Evolutionary conservation across 345 rosid species (phyloP).

Genomic region (Salix caprea): DNA sequence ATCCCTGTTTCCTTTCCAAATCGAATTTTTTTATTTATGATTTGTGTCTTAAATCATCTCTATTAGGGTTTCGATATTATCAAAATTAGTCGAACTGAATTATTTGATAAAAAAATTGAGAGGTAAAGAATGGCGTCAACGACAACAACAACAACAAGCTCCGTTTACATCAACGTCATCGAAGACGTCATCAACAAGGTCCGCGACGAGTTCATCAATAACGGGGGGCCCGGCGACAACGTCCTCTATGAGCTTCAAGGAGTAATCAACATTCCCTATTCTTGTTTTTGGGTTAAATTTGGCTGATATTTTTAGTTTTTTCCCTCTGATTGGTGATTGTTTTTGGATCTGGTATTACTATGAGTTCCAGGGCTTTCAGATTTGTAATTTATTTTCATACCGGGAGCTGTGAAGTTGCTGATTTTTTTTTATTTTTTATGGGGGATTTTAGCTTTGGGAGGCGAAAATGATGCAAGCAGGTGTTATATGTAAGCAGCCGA

Average conservation of each 20-base stretch:
- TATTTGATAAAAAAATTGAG: background rate
- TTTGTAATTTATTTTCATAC: conserved; percentile 3
- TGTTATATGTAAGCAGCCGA: conserved; percentile 49
- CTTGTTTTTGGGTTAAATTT: background rate
- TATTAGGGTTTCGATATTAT: background rate
- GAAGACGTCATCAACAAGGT: conserved; percentile 89
- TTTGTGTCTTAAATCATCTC: background rate
- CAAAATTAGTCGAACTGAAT: background rate
- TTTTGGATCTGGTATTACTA: conserved; percentile 28
- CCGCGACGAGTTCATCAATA: conserved; percentile 78
- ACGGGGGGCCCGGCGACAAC: conserved; percentile 81
- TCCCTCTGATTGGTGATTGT: background rate
- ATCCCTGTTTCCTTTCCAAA: background rate
- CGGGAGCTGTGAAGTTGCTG: conserved; percentile 10
- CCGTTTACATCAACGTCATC: conserved; percentile 83
- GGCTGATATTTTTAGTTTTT: background rate
- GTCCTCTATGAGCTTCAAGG: conserved; percentile 89
- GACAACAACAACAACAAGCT: conserved; percentile 52
- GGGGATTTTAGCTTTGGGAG: conserved; percentile 70
- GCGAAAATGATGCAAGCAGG: conserved; percentile 93
- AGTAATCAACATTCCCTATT: conserved; percentile 35
- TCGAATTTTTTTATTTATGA: background rate
- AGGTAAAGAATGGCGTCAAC: conserved; percentile 46
- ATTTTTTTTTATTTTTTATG: background rate
- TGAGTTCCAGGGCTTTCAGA: conserved; percentile 34